These are phyloP conservation scores for Castanea mollissima DNA, from an alignment of 306 rosid species.

Conservation along the genomic window DNA sequence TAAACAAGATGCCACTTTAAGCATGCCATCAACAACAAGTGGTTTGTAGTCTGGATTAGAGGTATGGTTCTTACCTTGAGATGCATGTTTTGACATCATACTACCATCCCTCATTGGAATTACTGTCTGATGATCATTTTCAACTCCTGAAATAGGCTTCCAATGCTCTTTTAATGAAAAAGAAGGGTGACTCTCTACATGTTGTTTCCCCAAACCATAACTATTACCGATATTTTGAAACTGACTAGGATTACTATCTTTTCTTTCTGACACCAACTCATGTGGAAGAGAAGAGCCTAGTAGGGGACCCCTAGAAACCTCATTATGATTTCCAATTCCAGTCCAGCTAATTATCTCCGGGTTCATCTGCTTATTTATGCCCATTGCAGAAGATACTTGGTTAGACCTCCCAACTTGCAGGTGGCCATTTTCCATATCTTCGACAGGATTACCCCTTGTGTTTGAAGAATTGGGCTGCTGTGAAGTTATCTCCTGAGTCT, in stretches of 20 bases:
- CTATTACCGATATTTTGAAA: conserved; percentile 48
- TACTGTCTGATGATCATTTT: conserved; percentile 48
- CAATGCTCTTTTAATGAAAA: conserved; percentile 68
- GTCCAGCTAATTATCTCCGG: conserved; percentile 55
- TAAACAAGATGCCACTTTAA: conserved; percentile 30
- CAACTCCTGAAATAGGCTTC: conserved; percentile 66
- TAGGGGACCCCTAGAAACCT: conserved; percentile 57
- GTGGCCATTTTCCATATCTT: conserved; percentile 55
- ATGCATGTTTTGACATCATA: conserved; percentile 45
- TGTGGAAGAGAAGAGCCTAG: conserved; percentile 56
- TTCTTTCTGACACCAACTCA: conserved; percentile 61
- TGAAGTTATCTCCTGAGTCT: conserved; percentile 53
- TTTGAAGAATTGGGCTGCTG: conserved; percentile 54
- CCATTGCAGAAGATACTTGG: conserved; percentile 52
- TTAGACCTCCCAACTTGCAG: conserved; percentile 56
- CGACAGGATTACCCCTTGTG: conserved; percentile 54
- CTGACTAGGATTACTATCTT: conserved; percentile 52
- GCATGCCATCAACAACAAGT: conserved; percentile 21
- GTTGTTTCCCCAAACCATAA: conserved; percentile 48
- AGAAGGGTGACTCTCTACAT: conserved; percentile 46
- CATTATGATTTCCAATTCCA: conserved; percentile 53
- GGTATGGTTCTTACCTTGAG: conserved; percentile 56
- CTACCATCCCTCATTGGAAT: conserved; percentile 51
- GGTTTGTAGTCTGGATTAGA: conserved; percentile 15
- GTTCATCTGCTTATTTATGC: conserved; percentile 38